Evolutionary conservation across 1,139 yeast species (phyloP), one percentile per base, ranked within the genome.

Genomic region (Kluyveromyces sp.): DNA sequence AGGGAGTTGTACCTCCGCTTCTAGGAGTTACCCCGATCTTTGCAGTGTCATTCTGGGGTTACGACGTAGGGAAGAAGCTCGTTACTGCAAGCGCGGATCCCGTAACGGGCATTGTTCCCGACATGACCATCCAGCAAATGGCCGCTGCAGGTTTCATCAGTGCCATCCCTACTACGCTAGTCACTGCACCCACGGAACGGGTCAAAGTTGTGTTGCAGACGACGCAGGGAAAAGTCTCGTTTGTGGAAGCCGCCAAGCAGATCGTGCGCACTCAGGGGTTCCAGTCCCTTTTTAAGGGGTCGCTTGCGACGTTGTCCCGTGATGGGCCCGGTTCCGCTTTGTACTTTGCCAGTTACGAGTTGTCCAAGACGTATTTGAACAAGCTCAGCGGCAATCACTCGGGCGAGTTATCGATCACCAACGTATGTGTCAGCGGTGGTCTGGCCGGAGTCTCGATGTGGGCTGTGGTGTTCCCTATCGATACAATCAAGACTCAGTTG

Each of bases 321-420:
- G 98, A 92, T 61, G 97, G 97, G 9, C 98, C 98, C 1, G 98
- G 98, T 3, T 83, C 95, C n/a, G 97, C 97, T 0, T 73, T 88
- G 29, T 92, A 92, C 68, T 92, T 92, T 64, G 97, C 96, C 3
- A 86, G 96, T 2, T 92, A 92, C 64, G 98, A 92, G 64, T 73
- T 77, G 55, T 68, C 86, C 51, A 92, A 92, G 68, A 72, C 75
- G 46, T 64, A 60, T 46, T 72, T 83, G 58, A 75, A 89, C 36
- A 67, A 66, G 16, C 43, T 54, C 15, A 46, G 55, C 2, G 54
- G 55, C 33, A 49, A 56, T 3, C 49, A 51, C 29, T n/a, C 18
- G 1, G 41, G 41, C 12, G 72, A 75, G 46, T 64, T 86, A 63
- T 80, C 87, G 11, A 71, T 89, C 39, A 66, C 76, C 28, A 92